phyloP scores from a whole-genome alignment of 148 eudicot species.

The Nyssa sinensis region DNA sequence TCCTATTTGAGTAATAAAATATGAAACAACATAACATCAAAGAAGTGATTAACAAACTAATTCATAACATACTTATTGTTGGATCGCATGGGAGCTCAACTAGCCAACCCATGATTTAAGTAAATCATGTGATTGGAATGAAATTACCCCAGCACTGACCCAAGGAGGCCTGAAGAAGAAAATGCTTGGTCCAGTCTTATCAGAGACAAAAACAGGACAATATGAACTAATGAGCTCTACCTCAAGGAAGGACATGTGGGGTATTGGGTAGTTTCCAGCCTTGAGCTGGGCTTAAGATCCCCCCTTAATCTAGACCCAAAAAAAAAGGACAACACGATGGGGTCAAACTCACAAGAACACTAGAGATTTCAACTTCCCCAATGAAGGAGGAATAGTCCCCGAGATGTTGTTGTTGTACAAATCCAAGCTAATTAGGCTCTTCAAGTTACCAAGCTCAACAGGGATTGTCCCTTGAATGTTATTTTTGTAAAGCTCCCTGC shows the following conservation, averaged over 20 bases:
- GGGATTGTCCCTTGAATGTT: slow-evolving; percentile 74
- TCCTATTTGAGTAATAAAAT: background rate
- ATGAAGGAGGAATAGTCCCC: slow-evolving; percentile 60
- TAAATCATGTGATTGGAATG: background rate
- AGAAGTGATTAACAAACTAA: background rate
- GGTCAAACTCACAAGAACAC: slow-evolving; percentile 71
- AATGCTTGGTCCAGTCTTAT: slow-evolving; percentile 5
- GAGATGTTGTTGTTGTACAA: slow-evolving; percentile 73
- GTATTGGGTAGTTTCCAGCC: too few species aligned
- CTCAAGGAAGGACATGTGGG: too few species aligned
- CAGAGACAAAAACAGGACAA: background rate
- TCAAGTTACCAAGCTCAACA: slow-evolving; percentile 68
- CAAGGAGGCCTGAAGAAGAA: too few species aligned
- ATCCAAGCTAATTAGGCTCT: slow-evolving; percentile 82
- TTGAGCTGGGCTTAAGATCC: too few species aligned
- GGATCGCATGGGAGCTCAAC: background rate
- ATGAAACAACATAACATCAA: background rate
- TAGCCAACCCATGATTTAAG: background rate
- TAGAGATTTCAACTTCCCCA: slow-evolving; percentile 65
- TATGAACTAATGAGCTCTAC: too few species aligned
- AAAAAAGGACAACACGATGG: background rate
- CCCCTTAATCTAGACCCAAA: too few species aligned
- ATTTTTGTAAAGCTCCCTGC: slow-evolving; percentile 84
- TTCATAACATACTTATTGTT: background rate
- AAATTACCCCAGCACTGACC: too few species aligned